Percentiles rank a stretch among this genome's conserved stretches.
Evolutionary conservation across 345 rosid species (phyloP).

Genomic region (Melaleuca quinquenervia): DNA sequence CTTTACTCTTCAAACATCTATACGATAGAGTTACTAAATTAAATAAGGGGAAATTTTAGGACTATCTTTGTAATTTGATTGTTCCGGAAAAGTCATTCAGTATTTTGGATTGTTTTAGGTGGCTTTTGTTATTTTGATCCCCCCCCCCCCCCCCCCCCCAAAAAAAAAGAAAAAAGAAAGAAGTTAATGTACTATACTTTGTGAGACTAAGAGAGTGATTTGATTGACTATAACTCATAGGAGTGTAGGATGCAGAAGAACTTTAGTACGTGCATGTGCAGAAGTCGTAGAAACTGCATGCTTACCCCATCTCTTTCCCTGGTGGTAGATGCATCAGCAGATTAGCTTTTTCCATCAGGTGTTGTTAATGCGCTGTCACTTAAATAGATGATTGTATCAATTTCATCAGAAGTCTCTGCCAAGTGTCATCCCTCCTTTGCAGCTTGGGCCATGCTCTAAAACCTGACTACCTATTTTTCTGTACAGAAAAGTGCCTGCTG

Average conservation of each 20-base stretch:
- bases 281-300: neutral
- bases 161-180: too few species aligned
- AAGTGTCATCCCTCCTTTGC: neutral
- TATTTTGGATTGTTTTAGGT: neutral
- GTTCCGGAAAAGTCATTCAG: neutral
- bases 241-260: neutral
- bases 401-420: neutral
- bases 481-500: slow-evolving; percentile 54
- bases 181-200: neutral
- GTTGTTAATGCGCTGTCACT: neutral
- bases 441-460: neutral
- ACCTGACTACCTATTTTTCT: slow-evolving; percentile 10
- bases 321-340: neutral
- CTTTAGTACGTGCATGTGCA: neutral
- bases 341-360: neutral
- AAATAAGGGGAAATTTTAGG: neutral
- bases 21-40: neutral
- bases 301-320: neutral
- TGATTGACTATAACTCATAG: neutral
- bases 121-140: neutral
- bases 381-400: neutral
- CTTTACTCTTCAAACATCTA: neutral
- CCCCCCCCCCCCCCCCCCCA: too few species aligned
- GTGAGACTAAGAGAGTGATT: neutral
- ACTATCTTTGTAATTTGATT: neutral